phyloP scores from a whole-genome alignment of 2,329 filamentous ascomycete species.

The Fusarium brachygibbosum region DNA sequence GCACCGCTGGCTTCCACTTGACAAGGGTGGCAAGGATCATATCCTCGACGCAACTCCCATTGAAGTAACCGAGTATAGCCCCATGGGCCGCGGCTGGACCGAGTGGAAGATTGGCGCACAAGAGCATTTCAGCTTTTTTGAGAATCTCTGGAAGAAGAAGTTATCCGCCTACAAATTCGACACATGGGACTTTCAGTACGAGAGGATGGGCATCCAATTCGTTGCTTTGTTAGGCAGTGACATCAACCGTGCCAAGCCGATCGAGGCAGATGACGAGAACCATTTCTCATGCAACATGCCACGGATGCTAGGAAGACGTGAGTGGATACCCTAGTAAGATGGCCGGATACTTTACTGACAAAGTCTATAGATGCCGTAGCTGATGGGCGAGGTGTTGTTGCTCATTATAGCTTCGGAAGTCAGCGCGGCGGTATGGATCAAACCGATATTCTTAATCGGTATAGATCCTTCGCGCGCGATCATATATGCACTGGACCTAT shows the following conservation, averaged over 20 bases:
- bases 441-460: conserved; percentile 68
- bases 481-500: conserved; percentile 59
- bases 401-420: conserved; percentile 65
- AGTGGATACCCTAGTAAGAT: not conserved
- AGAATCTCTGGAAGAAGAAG: conserved; percentile 63
- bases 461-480: conserved; percentile 66
- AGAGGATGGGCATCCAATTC: conserved; percentile 67
- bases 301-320: conserved; percentile 55
- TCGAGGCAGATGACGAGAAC: conserved; percentile 61
- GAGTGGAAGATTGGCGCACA: conserved; percentile 66
- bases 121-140: conserved; percentile 62
- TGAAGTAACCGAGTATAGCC: conserved; percentile 61
- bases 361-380: conserved; percentile 58
- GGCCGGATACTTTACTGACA: conserved; percentile 23
- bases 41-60: conserved; percentile 62
- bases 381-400: conserved; percentile 66
- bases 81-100: conserved; percentile 59
- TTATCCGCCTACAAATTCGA: conserved; percentile 63
- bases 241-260: conserved; percentile 62
- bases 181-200: conserved; percentile 63
- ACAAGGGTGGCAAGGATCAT: conserved; percentile 50
- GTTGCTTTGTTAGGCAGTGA: conserved; percentile 67
- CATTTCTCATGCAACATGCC: conserved; percentile 59
- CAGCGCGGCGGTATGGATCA: conserved; percentile 58
- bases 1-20: conserved; percentile 66